These are phyloP conservation scores for Oenanthe sinensis DNA, from an alignment of 129 eudicot genomes.

Conservation along the genomic window DNA sequence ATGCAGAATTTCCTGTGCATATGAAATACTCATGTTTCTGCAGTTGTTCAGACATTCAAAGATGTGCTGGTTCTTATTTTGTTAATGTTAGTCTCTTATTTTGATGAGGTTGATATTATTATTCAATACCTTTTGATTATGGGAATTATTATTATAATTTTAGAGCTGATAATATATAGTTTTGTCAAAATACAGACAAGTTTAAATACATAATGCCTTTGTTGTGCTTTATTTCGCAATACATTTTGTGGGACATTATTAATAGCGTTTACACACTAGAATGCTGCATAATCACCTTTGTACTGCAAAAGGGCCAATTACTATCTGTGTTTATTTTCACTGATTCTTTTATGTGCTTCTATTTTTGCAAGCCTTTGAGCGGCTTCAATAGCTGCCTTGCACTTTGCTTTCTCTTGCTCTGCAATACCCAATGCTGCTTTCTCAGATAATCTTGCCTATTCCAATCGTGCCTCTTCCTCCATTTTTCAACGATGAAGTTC, in stretches of 20 bases:
- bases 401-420: constrained; percentile 47
- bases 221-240: background rate
- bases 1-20: too few relatives aligned
- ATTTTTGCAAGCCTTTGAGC: constrained; percentile 51
- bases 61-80: too few relatives aligned
- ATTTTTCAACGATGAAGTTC: constrained; percentile 49
- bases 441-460: constrained; percentile 42
- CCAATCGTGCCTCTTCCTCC: constrained; percentile 37
- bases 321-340: too few relatives aligned
- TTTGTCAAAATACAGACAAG: background rate
- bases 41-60: too few relatives aligned
- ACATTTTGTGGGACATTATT: background rate
- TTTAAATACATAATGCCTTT: background rate
- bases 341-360: constrained; percentile 48
- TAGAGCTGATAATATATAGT: too few relatives aligned
- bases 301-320: too few relatives aligned
- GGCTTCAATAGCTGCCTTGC: constrained; percentile 50
- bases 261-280: too few relatives aligned
- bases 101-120: too few relatives aligned
- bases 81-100: too few relatives aligned
- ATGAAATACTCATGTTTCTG: too few relatives aligned
- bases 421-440: constrained; percentile 55
- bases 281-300: background rate
- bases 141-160: too few relatives aligned
- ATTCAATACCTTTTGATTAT: too few relatives aligned